phyloP scores from a whole-genome alignment of 208 protist species.

The Leishmania lainsoni region DNA sequence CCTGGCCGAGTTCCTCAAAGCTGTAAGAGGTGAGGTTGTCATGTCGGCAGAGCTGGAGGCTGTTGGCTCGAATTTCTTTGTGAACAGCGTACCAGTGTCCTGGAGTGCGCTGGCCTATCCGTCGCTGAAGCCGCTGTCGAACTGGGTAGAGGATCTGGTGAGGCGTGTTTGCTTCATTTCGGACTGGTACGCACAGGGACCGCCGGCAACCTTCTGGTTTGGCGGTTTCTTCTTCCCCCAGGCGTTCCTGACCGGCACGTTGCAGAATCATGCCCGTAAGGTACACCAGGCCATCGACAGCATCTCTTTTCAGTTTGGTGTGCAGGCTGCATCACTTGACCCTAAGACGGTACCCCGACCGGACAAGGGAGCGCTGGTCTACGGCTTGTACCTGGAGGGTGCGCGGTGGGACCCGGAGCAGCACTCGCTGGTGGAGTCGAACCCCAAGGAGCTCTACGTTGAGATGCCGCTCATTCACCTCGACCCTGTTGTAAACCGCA shows the following conservation, averaged over 20 bases:
- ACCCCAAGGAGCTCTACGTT: slow-evolving; percentile 95
- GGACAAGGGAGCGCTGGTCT: slow-evolving; percentile 84
- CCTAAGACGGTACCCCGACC: slow-evolving; percentile 30
- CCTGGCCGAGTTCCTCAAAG: slow-evolving; percentile 94
- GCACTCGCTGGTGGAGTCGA: slow-evolving; percentile 89
- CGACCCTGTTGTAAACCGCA: slow-evolving; percentile 74
- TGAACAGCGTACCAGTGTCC: slow-evolving; percentile 94
- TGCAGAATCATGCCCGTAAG: slow-evolving; percentile 97
- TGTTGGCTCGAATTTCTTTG: slow-evolving; percentile 94
- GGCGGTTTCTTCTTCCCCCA: slow-evolving; percentile 98
- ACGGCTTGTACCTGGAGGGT: slow-evolving; percentile 97
- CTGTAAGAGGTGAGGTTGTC: slow-evolving; percentile 95
- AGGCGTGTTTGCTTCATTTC: slow-evolving; percentile 90
- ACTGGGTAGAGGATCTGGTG: slow-evolving; percentile 97
- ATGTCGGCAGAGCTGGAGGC: slow-evolving; percentile 96
- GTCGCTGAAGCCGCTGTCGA: slow-evolving; percentile 95
- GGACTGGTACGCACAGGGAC: slow-evolving; percentile 87
- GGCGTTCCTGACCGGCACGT: slow-evolving; percentile 95
- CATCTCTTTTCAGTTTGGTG: slow-evolving; percentile 93
- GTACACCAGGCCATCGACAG: slow-evolving; percentile 95
- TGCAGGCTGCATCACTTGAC: slow-evolving; percentile 35
- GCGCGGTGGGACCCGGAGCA: slow-evolving; percentile 92
- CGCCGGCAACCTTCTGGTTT: slow-evolving; percentile 94
- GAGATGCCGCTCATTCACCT: slow-evolving; percentile 94
- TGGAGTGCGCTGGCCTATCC: slow-evolving; percentile 94